Evolutionary conservation across 495 filamentous ascomycete genomes (phyloP), one percentile per base, ranked within the genome.

Genomic region (Annulohypoxylon moriforme): DNA sequence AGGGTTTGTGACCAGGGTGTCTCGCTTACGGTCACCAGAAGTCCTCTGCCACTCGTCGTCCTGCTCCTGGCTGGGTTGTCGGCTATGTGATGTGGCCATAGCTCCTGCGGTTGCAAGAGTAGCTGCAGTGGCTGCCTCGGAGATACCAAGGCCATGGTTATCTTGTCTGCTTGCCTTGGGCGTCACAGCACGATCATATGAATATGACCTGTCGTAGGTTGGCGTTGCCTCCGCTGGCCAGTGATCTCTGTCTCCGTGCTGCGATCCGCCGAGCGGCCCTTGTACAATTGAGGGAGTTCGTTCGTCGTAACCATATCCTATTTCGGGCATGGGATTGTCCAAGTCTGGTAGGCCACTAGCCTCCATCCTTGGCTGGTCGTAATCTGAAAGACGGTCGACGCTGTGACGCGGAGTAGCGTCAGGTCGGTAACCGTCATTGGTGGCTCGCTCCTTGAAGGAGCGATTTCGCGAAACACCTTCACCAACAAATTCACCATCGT

Each of bases 371-470:
- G 86, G 82, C 0, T 84, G 80, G 11, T 88, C 79, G 18, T 90
- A 85, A 18, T 89, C 86, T 29, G 86, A 80, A 20, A 91, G 89
- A 49, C 87, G 84, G 46, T 92, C 88, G 34, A 93, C 82, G 73
- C 92, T 94, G 66, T 92, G 91, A n/a, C 87, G 88, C n/a, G 92
- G 91, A 10, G 92, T 93, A 24, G 85, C 84, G 20, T 86, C 85
- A n/a, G 84, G 82, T 49, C 78, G 77, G 33, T 79, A 79, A 0
- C 80, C 82, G 47, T 84, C 81, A 71, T 81, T 77, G 2, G 85
- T 77, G 2, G 85, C 82, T 55, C 85, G 84, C 64, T 88, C 85
- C 68, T 87, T 87, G 77, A 88, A 88, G 10, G 86, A 88, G 58
- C 78, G 79, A 66, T 85, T 83, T 68, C 82, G 79, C 34, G 76